Percentiles rank a stretch among this genome's conserved stretches.
These are phyloP conservation scores for Amoebophrya sp. DNA, from an alignment of 169 alveolate species.

Conservation along the genomic window DNA sequence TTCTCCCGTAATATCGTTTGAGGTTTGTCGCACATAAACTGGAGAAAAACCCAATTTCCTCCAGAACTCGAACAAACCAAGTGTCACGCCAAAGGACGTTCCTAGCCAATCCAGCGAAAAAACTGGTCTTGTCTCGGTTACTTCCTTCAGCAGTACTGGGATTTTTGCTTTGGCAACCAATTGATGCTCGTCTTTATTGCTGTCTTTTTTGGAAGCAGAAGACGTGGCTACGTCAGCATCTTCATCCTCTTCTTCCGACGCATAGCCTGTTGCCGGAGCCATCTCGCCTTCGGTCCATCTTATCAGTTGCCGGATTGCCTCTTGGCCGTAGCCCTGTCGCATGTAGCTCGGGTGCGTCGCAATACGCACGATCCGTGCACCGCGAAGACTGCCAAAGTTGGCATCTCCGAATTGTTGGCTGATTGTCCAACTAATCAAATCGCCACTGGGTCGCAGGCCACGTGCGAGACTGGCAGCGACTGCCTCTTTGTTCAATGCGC, in stretches of 20 bases:
- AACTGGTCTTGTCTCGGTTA: conserved; percentile 51
- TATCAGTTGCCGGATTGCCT: conserved; percentile 75
- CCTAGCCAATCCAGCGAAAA: conserved; percentile 87
- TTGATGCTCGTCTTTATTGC: not conserved
- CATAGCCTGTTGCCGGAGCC: conserved; percentile 25
- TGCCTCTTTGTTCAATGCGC: conserved; percentile 39
- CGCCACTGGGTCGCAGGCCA: conserved; percentile 84
- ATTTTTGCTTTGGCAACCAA: not conserved
- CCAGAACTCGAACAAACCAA: conserved; percentile 89
- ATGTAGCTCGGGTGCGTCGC: conserved; percentile 97
- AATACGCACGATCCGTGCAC: conserved; percentile 92
- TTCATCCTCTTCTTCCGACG: not conserved
- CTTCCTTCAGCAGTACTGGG: not conserved
- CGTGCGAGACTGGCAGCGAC: conserved; percentile 50
- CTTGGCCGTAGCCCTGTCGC: conserved; percentile 95
- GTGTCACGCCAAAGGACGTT: conserved; percentile 93
- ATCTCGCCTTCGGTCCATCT: conserved; percentile 36
- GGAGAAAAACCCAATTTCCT: conserved; percentile 79
- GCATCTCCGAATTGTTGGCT: conserved; percentile 89
- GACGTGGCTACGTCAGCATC: too few species aligned
- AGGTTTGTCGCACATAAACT: conserved; percentile 83
- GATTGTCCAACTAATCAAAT: conserved; percentile 96
- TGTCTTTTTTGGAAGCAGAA: not conserved
- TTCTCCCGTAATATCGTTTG: conserved; percentile 96
- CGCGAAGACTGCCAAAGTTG: conserved; percentile 74